phyloP scores from a whole-genome alignment of 106 monocot species.

The Posidonia australis region DNA sequence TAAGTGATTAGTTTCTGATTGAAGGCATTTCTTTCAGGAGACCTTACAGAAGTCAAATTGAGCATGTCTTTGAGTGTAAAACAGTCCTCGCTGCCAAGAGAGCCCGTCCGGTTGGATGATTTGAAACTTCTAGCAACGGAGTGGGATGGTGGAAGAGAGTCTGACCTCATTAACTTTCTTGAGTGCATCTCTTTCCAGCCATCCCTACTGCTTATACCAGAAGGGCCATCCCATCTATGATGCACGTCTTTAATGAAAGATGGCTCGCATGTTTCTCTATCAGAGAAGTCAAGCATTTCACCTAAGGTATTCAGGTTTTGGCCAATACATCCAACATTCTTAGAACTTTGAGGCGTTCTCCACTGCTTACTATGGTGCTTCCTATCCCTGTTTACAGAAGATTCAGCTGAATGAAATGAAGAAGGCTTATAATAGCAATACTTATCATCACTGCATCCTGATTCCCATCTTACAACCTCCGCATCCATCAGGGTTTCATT shows the following conservation, averaged over 20 bases:
- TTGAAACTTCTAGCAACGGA: not conserved
- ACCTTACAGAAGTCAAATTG: not conserved
- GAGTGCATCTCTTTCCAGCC: not conserved
- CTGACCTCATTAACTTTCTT: not conserved
- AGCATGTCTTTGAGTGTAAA: conserved; percentile 3
- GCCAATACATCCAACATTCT: not conserved
- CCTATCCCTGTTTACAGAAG: not conserved
- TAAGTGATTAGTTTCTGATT: not conserved
- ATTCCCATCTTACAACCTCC: not conserved
- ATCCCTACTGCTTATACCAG: conserved; percentile 8
- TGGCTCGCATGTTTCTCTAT: not conserved
- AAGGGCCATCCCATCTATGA: not conserved
- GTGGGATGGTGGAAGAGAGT: not conserved
- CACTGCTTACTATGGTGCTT: not conserved
- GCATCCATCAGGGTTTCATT: not conserved
- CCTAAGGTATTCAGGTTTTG: not conserved
- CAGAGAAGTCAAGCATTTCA: conserved; percentile 7
- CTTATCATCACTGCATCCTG: not conserved
- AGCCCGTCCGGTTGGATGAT: not conserved
- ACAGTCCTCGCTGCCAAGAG: not conserved
- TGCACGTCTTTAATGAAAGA: not conserved
- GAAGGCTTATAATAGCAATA: not conserved
- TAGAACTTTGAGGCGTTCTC: not conserved
- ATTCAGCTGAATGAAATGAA: not conserved
- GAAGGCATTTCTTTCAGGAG: not conserved